Conservation (phyloP, 2,329 filamentous ascomycete genomes). For the Cyphellophora europaea region DNA sequence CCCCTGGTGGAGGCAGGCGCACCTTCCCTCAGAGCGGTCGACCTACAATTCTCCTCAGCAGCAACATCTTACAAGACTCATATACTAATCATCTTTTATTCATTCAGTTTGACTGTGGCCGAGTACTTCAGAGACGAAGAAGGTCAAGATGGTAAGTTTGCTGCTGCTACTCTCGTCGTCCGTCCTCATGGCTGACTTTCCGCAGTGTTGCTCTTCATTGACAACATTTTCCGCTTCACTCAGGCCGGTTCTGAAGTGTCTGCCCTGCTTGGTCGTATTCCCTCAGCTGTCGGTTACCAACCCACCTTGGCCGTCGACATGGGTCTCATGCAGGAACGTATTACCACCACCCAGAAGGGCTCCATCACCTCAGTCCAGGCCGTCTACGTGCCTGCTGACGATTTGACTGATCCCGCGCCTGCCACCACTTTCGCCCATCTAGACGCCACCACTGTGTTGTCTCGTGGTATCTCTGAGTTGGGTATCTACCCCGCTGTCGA, state of each 20-base stretch:
- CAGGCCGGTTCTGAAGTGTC: constrained; percentile 99
- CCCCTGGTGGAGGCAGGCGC: no score
- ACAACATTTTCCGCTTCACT: constrained; percentile 99
- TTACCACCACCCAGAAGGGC: constrained; percentile 98
- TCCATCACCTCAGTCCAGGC: constrained; percentile 99
- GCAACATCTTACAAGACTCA: no score
- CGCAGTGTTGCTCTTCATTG: constrained; percentile 92
- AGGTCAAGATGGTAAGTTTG: constrained; percentile 71
- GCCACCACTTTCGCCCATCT: constrained; percentile 99
- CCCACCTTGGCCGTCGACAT: constrained; percentile 97
- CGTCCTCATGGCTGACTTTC: constrained; percentile 18
- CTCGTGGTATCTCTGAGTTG: constrained; percentile 99
- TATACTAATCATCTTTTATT: no score
- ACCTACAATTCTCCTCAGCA: no score
- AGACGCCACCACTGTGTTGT: constrained; percentile 99
- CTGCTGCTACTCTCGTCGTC: neutral
- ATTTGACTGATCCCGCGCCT: constrained; percentile 99
- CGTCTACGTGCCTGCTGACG: constrained; percentile 99
- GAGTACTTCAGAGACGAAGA: constrained; percentile 76
- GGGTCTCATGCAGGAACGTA: constrained; percentile 99
- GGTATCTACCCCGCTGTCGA: constrained; percentile 99
- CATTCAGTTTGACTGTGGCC: constrained; percentile 56
- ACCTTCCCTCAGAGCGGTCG: no score
- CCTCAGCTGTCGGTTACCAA: constrained; percentile 99
- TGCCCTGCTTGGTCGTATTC: constrained; percentile 97